phyloP scores from a whole-genome alignment of 108 stramenopile genomes.

The Pseudonitzschia delicatissima region DNA sequence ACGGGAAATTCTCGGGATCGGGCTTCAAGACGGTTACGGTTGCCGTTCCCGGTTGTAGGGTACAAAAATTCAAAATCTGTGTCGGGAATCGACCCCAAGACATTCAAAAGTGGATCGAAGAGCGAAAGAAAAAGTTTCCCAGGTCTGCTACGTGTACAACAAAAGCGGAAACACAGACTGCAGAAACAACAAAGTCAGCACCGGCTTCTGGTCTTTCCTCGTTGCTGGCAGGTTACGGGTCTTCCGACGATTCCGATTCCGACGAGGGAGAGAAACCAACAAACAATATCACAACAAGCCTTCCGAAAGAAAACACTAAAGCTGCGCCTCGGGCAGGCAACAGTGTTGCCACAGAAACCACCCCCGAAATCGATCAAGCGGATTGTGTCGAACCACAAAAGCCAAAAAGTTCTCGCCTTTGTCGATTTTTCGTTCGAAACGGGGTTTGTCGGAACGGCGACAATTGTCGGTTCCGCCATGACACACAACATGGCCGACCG shows the following conservation, averaged over 20 bases:
- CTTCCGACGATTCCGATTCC: constrained; percentile 30
- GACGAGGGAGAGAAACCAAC: background rate
- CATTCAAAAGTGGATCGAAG: constrained; percentile 79
- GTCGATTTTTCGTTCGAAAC: constrained; percentile 50
- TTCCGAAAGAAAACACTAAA: background rate
- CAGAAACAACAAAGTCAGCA: constrained; percentile 9
- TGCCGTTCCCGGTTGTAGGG: constrained; percentile 68
- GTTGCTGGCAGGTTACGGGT: constrained; percentile 78
- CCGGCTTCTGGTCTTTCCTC: constrained; percentile 41
- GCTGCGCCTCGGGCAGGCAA: background rate
- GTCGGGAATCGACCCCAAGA: constrained; percentile 89
- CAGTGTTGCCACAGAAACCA: background rate
- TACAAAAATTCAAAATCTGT: constrained; percentile 78
- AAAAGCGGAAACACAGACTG: background rate
- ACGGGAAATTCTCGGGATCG: constrained; percentile 70
- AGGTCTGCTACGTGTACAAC: constrained; percentile 8
- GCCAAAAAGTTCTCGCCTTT: constrained; percentile 11
- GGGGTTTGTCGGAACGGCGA: constrained; percentile 50
- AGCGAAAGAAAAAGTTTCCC: constrained; percentile 73
- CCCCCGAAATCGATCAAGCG: background rate
- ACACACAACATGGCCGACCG: background rate
- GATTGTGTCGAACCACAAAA: background rate
- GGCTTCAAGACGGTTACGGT: constrained; percentile 84
- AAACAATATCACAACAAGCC: background rate
- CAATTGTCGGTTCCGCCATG: constrained; percentile 47